Conservation (phyloP, 257 asterid species). For the Catharanthus roseus region DNA sequence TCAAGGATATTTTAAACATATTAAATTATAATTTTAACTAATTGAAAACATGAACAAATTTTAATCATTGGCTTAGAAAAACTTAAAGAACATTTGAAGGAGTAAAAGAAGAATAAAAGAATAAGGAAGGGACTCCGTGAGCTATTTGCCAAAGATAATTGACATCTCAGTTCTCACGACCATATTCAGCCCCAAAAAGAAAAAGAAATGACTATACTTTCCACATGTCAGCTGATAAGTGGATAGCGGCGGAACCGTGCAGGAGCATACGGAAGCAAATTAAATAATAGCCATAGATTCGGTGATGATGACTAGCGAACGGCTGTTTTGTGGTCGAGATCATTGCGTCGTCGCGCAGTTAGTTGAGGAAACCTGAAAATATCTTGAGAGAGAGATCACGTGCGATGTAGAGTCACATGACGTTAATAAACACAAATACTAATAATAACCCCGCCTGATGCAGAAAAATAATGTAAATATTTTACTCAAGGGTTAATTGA, state of each 20-base stretch:
- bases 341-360: background rate
- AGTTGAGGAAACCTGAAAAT: background rate
- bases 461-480: no score
- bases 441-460: no score
- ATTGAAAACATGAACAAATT: no score
- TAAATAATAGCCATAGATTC: background rate
- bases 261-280: background rate
- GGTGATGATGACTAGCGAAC: background rate
- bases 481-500: no score
- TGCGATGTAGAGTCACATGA: background rate
- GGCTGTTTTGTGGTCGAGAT: background rate
- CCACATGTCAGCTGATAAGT: background rate
- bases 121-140: background rate
- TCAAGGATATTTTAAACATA: no score
- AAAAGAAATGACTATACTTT: background rate
- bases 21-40: no score
- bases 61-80: no score
- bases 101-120: no score
- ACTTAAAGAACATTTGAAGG: background rate
- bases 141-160: background rate
- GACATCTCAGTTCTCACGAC: background rate
- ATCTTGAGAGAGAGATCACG: conserved; percentile 4
- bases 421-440: background rate
- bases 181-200: no score
- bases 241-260: background rate